Base-by-base conservation (phyloP, 2,329 filamentous ascomycete species). In the Zarea fungicola region DNA sequence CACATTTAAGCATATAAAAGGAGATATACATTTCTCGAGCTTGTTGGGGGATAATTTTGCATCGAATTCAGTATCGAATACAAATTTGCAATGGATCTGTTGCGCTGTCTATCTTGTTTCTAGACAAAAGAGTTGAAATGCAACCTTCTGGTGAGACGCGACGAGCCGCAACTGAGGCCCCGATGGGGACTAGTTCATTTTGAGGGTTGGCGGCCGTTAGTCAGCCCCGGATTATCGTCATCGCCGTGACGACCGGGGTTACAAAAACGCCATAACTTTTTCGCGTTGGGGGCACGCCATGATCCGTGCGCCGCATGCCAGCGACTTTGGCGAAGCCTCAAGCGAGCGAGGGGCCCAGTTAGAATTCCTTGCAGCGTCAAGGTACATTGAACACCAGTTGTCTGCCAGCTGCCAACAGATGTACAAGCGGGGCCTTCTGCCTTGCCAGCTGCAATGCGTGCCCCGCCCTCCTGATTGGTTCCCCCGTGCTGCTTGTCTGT, bases 171-270 rank as follows among this genome's bases (percentile, higher is more conserved):
- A 18, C 7, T 14, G 16, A 11, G n/a, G 8, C 14, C 26, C 44
- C 35, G 44, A 47, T 34, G 18, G 10, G 25, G 32, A 37, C 42
- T 50, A 40, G 36, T 13, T 14, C 5, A 14, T 26, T 29, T 37
- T 10, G 22, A 16, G 8, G 7, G 6, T 13, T 22, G 42, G 29
- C 10, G 4, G 14, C 6, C 10, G 18, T 40, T 31, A 47, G 42
- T 34, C 39, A 40, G 35, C 48, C 51, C 42, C 54, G 47, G 51
- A 54, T 58, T 56, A 58, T 57, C 56, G 58, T 60, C 60, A 65
- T 67, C 58, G 56, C 63, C 60, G 55, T 56, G 64, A 66, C 64
- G 62, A 67, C 64, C 54, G 53, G 40, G 14, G 16, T 37, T 6
- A 13, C 25, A n/a, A n/a, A n/a, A n/a, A n/a, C 16, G 21, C 40